A percentile compares a stretch with the other conserved stretches of the same genome.
Conservation (phyloP, 1,284 basidiomycete species). For the Cutaneotrichosporon mucoides region DNA sequence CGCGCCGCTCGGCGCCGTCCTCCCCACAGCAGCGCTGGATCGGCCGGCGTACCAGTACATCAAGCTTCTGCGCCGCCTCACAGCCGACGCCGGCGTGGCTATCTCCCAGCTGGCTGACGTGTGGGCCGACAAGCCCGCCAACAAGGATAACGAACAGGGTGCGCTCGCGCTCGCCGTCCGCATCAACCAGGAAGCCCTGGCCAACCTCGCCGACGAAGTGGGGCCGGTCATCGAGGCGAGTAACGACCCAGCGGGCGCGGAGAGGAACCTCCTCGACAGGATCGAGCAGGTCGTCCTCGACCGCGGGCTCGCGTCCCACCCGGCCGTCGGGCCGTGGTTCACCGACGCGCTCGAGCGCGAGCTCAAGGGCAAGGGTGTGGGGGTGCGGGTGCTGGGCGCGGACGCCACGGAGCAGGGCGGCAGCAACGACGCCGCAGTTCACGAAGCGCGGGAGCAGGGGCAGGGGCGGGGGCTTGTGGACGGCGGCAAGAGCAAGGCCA, state of each 20-base stretch:
- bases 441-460: too few relatives aligned
- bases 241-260: slow-evolving; percentile 1
- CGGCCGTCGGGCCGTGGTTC: background rate
- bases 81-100: slow-evolving; percentile 30
- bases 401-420: too few relatives aligned
- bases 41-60: slow-evolving; percentile 34
- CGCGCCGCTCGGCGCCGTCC: slow-evolving; percentile 3
- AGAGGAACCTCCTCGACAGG: slow-evolving; percentile 13
- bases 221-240: slow-evolving; percentile 2
- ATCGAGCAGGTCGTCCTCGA: slow-evolving; percentile 10
- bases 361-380: background rate
- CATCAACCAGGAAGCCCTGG: slow-evolving; percentile 1
- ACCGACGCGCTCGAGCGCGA: background rate
- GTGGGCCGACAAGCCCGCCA: slow-evolving; percentile 21
- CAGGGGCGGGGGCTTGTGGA: too few relatives aligned
- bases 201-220: slow-evolving; percentile 1
- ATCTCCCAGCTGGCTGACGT: slow-evolving; percentile 37
- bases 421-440: background rate
- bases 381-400: background rate
- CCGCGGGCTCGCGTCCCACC: background rate
- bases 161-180: background rate
- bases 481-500: too few relatives aligned
- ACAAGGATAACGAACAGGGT: background rate
- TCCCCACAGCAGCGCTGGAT: slow-evolving; percentile 1
- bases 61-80: slow-evolving; percentile 27